Conservation (phyloP, 2,329 filamentous ascomycete species). For the Beauveria medogensis region DNA sequence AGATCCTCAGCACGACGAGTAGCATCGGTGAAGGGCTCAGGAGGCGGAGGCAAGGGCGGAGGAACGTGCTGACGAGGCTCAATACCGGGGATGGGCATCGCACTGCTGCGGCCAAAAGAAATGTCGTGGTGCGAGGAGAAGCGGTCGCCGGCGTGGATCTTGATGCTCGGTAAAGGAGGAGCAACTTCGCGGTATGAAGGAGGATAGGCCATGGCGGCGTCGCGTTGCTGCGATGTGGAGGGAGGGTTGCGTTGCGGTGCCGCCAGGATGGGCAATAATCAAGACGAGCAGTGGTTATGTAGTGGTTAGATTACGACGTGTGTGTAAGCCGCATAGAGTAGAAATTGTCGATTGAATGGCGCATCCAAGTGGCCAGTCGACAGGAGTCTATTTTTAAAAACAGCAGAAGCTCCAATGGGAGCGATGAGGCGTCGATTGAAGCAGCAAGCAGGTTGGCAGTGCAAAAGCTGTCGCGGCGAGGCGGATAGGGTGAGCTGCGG, state of each 20-base stretch:
- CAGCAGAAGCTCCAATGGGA: not conserved
- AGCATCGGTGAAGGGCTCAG: constrained; percentile 28
- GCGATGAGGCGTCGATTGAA: constrained; percentile 1
- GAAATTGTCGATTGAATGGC: not conserved
- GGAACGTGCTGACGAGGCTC: constrained; percentile 27
- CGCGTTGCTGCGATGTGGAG: not conserved
- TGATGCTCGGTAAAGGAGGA: constrained; percentile 29
- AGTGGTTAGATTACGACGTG: constrained; percentile 1
- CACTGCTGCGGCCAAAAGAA: constrained; percentile 25
- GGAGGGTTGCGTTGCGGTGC: not conserved
- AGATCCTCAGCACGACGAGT: constrained; percentile 23
- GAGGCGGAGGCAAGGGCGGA: constrained; percentile 40
- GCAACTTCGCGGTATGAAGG: constrained; percentile 28
- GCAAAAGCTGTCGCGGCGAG: constrained; percentile 7
- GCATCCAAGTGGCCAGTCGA: not conserved
- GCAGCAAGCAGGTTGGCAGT: not conserved
- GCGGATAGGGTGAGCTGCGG: not conserved
- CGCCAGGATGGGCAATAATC: not conserved
- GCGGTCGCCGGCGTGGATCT: constrained; percentile 23
- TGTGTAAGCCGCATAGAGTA: constrained; percentile 6
- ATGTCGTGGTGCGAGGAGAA: constrained; percentile 25
- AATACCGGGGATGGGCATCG: constrained; percentile 36
- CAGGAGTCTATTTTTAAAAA: not conserved
- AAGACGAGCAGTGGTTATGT: constrained; percentile 1
- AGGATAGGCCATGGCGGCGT: constrained; percentile 27